Percentiles rank a stretch among this genome's conserved stretches.
Conservation (phyloP, 2,329 filamentous ascomycete genomes). For the Dothideomycetes sp. region DNA sequence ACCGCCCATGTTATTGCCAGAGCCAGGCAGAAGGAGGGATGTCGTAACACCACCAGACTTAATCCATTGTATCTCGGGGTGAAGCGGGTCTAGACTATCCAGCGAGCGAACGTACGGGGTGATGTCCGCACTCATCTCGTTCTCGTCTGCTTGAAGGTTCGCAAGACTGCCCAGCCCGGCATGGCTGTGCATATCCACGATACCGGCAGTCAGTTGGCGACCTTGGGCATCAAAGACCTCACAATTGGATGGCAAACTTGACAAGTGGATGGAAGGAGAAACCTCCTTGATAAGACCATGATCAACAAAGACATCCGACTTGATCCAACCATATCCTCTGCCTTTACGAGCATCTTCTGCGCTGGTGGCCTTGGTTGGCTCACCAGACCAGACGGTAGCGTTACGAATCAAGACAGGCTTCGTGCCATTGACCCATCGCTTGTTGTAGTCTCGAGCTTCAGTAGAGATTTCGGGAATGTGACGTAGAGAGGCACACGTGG, state of each 20-base stretch:
- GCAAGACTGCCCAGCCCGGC: constrained; percentile 53
- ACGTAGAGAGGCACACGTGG: constrained; percentile 47
- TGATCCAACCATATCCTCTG: constrained; percentile 51
- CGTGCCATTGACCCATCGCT: constrained; percentile 50
- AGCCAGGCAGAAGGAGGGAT: constrained; percentile 57
- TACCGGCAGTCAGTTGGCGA: constrained; percentile 54
- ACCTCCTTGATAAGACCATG: constrained; percentile 53
- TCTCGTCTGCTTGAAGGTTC: constrained; percentile 47
- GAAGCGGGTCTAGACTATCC: constrained; percentile 54
- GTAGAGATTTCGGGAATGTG: constrained; percentile 47
- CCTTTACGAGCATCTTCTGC: constrained; percentile 48
- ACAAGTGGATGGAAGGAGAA: constrained; percentile 34
- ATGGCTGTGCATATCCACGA: constrained; percentile 66
- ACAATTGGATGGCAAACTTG: constrained; percentile 39
- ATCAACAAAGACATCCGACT: constrained; percentile 52
- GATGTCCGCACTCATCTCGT: constrained; percentile 55
- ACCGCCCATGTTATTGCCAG: constrained; percentile 64
- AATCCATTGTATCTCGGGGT: constrained; percentile 58
- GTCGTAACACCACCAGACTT: constrained; percentile 66
- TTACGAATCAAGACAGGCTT: constrained; percentile 56
- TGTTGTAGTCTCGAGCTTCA: constrained; percentile 49
- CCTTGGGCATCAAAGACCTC: constrained; percentile 51
- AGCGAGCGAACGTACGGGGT: constrained; percentile 61
- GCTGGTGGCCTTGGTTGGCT: constrained; percentile 45
- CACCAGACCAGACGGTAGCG: constrained; percentile 58